Evolutionary conservation across 148 eudicot species (phyloP), one percentile per base, ranked within the genome.

Genomic region (Rheum nobile): DNA sequence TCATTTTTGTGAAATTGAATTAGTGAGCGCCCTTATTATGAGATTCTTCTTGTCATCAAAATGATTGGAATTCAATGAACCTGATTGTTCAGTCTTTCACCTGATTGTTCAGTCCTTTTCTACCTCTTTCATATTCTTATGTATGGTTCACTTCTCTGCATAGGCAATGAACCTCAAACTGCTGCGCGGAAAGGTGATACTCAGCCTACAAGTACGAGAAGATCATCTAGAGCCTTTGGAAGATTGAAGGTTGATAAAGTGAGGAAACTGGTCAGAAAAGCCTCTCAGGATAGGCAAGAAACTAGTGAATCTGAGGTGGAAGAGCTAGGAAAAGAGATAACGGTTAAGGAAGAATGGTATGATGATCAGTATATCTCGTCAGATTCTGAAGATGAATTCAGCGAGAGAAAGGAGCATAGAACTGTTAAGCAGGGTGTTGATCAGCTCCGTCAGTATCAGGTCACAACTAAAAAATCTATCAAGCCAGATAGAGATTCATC

Each of bases 201-300:
- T 59, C 61, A 71, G 3, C 22, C 67, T 75, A 75, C 76, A 21
- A 74, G 71, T 76, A 76, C 50, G 22, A 72, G 74, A 67, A 78
- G 59, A 52, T 44, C 74, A 71, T 74, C 80, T 22, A 71, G 80
- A 54, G 81, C 83, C 72, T 81, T 88, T 82, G 88, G 86, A 75
- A 87, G 96, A 79, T 78, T 90, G 74, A 90, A 89, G 83, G 82
- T 84, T 72, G 82, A 84, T 78, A 92, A 81, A 74, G 85, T 90
- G 72, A 88, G 80, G 74, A 75, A 79, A 44, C 77, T 87, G 68
- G 84, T 79, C 16, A 77, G 44, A 70, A 85, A 76, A 80, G 72
- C 65, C 75, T 71, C 82, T 74, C 41, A 63, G 73, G 82, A 52
- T 38, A 88, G 82, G 79, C 74, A 75, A 48, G 78, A 73, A 71